A percentile compares a stretch with the other conserved stretches of the same genome.
Evolutionary conservation across 2,329 filamentous ascomycete genomes (phyloP).

Genomic region (Colletotrichum lentis): DNA sequence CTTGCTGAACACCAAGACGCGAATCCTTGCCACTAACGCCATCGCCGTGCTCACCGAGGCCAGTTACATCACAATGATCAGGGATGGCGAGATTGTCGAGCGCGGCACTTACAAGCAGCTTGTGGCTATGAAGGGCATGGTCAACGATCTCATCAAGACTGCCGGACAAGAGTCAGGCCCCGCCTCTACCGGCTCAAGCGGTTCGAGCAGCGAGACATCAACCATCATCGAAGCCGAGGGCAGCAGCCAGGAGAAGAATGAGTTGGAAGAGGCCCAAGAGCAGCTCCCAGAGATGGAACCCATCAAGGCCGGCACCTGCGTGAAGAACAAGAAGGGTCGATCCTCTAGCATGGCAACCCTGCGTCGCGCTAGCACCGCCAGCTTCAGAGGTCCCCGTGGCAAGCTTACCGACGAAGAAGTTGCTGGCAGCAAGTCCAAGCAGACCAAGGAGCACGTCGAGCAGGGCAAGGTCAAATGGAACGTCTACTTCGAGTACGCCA

Average conservation of each 20-base stretch:
- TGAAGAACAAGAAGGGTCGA: constrained; percentile 60
- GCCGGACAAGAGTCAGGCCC: constrained; percentile 60
- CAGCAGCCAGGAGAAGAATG: constrained; percentile 64
- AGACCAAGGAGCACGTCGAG: constrained; percentile 86
- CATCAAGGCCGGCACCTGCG: constrained; percentile 66
- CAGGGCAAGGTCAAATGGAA: constrained; percentile 98
- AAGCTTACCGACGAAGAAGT: constrained; percentile 87
- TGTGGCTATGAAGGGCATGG: constrained; percentile 91
- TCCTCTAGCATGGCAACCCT: constrained; percentile 80
- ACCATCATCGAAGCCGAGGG: constrained; percentile 63
- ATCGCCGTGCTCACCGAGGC: constrained; percentile 90
- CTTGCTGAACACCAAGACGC: constrained; percentile 83
- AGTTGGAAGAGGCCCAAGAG: constrained; percentile 82
- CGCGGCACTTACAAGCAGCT: constrained; percentile 90
- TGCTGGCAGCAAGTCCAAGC: constrained; percentile 77
- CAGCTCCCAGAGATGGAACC: constrained; percentile 77
- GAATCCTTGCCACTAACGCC: constrained; percentile 92
- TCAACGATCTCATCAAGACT: constrained; percentile 83
- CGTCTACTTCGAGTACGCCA: constrained; percentile 94
- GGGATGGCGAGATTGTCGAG: constrained; percentile 84
- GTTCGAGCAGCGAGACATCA: constrained; percentile 63
- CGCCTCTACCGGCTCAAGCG: constrained; percentile 57
- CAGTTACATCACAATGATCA: constrained; percentile 85
- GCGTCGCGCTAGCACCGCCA: constrained; percentile 89
- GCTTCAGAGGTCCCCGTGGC: constrained; percentile 84